Evolutionary conservation across 352 stramenopile species (phyloP).

Genomic region (Phytophthora constricta): DNA sequence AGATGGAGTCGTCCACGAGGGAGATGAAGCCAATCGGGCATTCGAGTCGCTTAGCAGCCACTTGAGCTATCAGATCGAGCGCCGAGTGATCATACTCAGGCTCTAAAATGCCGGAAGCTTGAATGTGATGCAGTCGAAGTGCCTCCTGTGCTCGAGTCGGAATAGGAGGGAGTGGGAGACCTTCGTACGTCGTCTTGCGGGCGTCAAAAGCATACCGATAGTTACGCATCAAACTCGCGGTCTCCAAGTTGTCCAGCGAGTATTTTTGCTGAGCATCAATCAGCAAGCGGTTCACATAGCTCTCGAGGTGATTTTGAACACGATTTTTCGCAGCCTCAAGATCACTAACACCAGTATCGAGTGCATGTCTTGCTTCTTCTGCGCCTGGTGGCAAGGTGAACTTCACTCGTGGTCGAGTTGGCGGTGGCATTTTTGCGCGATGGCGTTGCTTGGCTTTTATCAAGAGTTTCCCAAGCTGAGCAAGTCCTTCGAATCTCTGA

Average conservation of each 20-base stretch:
- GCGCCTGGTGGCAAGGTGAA: neutral
- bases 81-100: constrained; percentile 50
- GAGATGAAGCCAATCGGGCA: constrained; percentile 60
- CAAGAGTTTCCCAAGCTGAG: constrained; percentile 41
- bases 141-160: constrained; percentile 38
- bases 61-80: constrained; percentile 50
- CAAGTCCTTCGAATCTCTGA: constrained; percentile 33
- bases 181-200: constrained; percentile 35
- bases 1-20: constrained; percentile 47
- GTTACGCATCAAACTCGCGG: constrained; percentile 37
- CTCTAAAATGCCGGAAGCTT: constrained; percentile 42
- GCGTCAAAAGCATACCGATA: constrained; percentile 52
- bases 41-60: constrained; percentile 50
- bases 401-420: neutral
- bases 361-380: neutral
- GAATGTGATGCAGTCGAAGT: constrained; percentile 42
- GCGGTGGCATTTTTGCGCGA: neutral
- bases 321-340: constrained; percentile 10
- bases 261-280: constrained; percentile 38
- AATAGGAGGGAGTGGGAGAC: constrained; percentile 44
- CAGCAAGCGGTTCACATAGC: constrained; percentile 42
- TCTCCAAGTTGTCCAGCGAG: constrained; percentile 20
- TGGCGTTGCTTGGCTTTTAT: neutral
- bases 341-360: neutral
- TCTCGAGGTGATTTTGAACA: constrained; percentile 34